Evolutionary conservation across 2,329 filamentous ascomycete genomes (phyloP), one percentile per base, ranked within the genome.

Genomic region (Raffaelea albimanens): DNA sequence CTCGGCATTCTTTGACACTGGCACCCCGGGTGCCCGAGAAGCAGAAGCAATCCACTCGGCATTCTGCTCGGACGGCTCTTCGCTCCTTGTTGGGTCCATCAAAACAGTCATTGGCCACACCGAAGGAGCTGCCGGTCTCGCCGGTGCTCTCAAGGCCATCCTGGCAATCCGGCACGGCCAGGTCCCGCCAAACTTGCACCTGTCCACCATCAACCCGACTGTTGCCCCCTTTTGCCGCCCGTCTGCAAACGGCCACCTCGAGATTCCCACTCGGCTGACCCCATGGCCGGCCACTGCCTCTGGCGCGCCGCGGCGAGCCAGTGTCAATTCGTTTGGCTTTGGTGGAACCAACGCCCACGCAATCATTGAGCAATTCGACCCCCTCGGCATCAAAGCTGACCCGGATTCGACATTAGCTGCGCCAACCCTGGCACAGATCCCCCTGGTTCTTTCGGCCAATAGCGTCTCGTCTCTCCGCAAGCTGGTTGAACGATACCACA

Each of bases 11-110:
- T 65, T 65, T 22, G 68, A 67, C 2, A 71, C 69, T 0, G 67
- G 67, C 1, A 72, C 69, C 2, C 54, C 47, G 16, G 61, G 61
- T 2, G 70, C 64, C 0, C 53, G 52, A 2, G 69, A 72, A 49
- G 59, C 63, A 0, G 41, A 48, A 0, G 68, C 62, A 0, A 57
- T 66, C 4, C n/a, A n/a, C n/a, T 52, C 47, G 0, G 43, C 49
- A 0, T 41, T 31, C 8, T 16, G 10, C 14, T 36, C 18, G 4
- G 14, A 10, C 4, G 16, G 25, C 16, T 5, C 11, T 10, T 10
- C 5, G 14, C 58, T 64, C 59, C 55, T 1, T 46, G 54, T 36
- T 48, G 54, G 19, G 22, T 62, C 5, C 39, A 57, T 11, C 49
- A 59, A 41, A 54, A 56, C 4, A 51, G 61, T 61, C 31, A 38